A percentile compares a stretch with the other conserved stretches of the same genome.
These are phyloP conservation scores for Leptographium radiaticola DNA, from an alignment of 2,329 filamentous ascomycete species.

Conservation along the genomic window DNA sequence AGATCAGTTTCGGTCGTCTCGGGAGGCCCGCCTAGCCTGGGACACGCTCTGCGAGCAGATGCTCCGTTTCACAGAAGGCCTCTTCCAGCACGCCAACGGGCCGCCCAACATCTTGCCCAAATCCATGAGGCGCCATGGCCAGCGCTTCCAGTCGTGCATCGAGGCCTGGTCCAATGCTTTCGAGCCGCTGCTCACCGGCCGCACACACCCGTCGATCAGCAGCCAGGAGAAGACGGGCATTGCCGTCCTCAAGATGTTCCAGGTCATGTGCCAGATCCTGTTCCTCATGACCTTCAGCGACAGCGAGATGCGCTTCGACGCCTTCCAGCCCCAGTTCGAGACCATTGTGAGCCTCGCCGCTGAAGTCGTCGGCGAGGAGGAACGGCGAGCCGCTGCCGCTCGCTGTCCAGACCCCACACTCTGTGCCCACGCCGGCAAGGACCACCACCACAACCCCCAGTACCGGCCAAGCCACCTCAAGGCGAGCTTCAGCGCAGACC, in stretches of 20 bases:
- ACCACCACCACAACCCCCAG: not conserved
- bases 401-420: conserved; percentile 29
- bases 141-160: conserved; percentile 34
- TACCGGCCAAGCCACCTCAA: conserved; percentile 34
- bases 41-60: conserved; percentile 43
- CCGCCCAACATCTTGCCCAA: conserved; percentile 39
- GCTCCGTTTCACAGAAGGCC: conserved; percentile 44
- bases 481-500: conserved; percentile 49
- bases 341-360: conserved; percentile 42
- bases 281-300: conserved; percentile 49
- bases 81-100: conserved; percentile 33
- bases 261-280: conserved; percentile 43
- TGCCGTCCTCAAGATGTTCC: conserved; percentile 48
- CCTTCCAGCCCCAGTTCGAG: conserved; percentile 36
- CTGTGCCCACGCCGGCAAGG: conserved; percentile 20
- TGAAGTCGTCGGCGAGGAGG: conserved; percentile 47
- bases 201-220: conserved; percentile 33
- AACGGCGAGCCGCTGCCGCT: conserved; percentile 33
- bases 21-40: conserved; percentile 43
- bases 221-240: conserved; percentile 47
- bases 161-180: conserved; percentile 43
- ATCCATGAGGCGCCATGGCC: conserved; percentile 32
- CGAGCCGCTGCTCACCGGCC: conserved; percentile 36
- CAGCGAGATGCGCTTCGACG: conserved; percentile 45
- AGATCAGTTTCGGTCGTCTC: conserved; percentile 31